Base-by-base conservation (phyloP, 495 filamentous ascomycete species). In the Aspergillus avenaceus region DNA sequence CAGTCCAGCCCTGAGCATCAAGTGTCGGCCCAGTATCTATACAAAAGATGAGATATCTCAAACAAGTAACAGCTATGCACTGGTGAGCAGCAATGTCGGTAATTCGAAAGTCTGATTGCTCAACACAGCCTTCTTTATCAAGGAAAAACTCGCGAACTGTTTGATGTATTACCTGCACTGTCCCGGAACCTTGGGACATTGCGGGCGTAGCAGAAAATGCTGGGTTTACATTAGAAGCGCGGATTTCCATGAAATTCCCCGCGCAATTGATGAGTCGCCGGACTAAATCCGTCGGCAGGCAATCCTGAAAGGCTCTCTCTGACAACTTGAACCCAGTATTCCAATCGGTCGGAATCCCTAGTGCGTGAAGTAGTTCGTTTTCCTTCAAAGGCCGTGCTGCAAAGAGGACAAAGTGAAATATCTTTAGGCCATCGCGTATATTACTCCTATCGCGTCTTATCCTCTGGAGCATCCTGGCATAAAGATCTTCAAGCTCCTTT, bases 131-230 rank as follows among this genome's bases (percentile, higher is more conserved):
- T 14, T 26, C 32, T 3, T 14, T 29, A 25, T 28, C 9, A 6
- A 49, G 8, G 24, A 52, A 52, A 31, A 52, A 45, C 23, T 52
- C 49, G 8, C 49, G 49, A 13, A 52, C 49, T 0, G 49, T 52
- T 29, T 52, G 49, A 21, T 52, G 49, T 8, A 52, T 52, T 23
- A 52, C 26, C n/a, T 52, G 49, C 3, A 45, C 49, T 1, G 41
- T 45, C 5, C 31, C 23, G 26, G 26, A 5, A 5, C 11, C 16
- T 28, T 31, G 4, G 2, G 4, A 5, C 38, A 13, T 41, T 6
- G 0, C 19, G 6, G n/a, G n/a, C 5, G 11, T 28, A 11, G 5
- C 26, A 13, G 4, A 4, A 5, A 4, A 24, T 13, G n/a, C 8
- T 34, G 13, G 6, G 1, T 26, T 8, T 19, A 34, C 11, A 45